Percentiles rank a stretch among this genome's conserved stretches.
Evolutionary conservation across 2,329 filamentous ascomycete genomes (phyloP).

Genomic region (Pseudocercospora crystallina): DNA sequence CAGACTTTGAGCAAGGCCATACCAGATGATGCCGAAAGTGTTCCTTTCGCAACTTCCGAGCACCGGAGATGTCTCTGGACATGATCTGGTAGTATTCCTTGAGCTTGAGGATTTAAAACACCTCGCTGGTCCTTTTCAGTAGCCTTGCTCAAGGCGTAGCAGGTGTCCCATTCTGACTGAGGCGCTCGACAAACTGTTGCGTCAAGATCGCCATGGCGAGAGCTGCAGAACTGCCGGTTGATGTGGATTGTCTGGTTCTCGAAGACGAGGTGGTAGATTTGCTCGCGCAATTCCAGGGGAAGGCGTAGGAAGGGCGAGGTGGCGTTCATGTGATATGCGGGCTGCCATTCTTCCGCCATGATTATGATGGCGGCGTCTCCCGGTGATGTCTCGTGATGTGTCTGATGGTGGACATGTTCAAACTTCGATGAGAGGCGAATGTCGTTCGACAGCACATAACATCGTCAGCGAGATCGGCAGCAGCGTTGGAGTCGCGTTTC

Average conservation of each 20-base stretch:
- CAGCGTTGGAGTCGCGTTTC: too few relatives aligned
- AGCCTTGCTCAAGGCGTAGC: constrained; percentile 1
- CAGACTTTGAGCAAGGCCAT: not conserved
- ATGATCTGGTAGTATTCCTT: constrained; percentile 1
- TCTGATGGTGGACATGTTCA: too few relatives aligned
- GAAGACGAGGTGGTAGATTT: constrained; percentile 3
- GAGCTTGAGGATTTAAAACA: constrained; percentile 2
- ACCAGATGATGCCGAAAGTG: not conserved
- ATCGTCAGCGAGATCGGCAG: too few relatives aligned
- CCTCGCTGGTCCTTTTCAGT: constrained; percentile 2
- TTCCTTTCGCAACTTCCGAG: not conserved
- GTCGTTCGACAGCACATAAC: too few relatives aligned
- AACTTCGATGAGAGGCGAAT: too few relatives aligned
- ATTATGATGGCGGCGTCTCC: too few relatives aligned
- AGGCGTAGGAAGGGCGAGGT: constrained; percentile 1
- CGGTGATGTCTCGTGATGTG: too few relatives aligned
- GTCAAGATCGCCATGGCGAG: constrained; percentile 1
- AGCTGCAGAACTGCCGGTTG: constrained; percentile 6
- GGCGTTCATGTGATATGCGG: too few relatives aligned
- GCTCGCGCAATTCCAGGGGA: not conserved
- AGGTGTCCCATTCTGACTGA: not conserved
- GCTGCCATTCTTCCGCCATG: too few relatives aligned
- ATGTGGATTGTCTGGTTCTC: constrained; percentile 2
- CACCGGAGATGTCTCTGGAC: not conserved
- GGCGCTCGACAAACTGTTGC: constrained; percentile 1